Base-by-base conservation (phyloP, 2,329 filamentous ascomycete genomes). In the Nemania diffusa region DNA sequence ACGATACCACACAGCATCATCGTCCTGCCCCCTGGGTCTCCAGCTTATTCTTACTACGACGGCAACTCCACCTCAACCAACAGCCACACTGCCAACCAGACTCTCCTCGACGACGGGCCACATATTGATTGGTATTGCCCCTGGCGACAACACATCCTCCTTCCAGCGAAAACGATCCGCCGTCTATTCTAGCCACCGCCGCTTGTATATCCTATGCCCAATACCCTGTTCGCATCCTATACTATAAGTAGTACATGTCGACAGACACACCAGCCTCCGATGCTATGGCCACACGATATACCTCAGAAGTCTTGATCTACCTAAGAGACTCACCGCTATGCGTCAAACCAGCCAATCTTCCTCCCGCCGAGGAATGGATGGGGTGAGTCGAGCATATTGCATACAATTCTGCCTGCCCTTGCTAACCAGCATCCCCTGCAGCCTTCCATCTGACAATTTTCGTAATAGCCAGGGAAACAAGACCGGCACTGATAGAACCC, bases 331-430 rank as follows among this genome's bases (percentile, higher is more conserved):
- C 95, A 71, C 94, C 94, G 72, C 84, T 97, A 79, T 94, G 94
- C 76, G 83, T 87, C 74, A 97, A 92, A 81, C 95, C 95, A 53
- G 84, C 90, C 70, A 87, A 86, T 71, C 86, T 97, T 52, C 94
- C 94, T 71, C 91, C 93, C 27, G 87, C 91, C 70, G 93, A 97
- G 82, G 93, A 97, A 84, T 98, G 94, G 94, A 97, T 97, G 93
- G 94, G 95, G 92, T 97, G 84, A 78, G 88, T 81, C 56, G 6
- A 62, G 62, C 59, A 17, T 42, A 40, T n/a, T 50, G 22, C 42
- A 40, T 46, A 22, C 34, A 29, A 50, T 46, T 29, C 51, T 29
- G 51, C 40, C 15, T 34, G 51, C 44, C 15, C 34, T 53, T 72
- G 59, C 55, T 69, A 57, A 68, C 50, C 29, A 26, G 29, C 61